Base-by-base conservation (phyloP, 768 basidiomycete genomes). In the Collybia sordida region DNA sequence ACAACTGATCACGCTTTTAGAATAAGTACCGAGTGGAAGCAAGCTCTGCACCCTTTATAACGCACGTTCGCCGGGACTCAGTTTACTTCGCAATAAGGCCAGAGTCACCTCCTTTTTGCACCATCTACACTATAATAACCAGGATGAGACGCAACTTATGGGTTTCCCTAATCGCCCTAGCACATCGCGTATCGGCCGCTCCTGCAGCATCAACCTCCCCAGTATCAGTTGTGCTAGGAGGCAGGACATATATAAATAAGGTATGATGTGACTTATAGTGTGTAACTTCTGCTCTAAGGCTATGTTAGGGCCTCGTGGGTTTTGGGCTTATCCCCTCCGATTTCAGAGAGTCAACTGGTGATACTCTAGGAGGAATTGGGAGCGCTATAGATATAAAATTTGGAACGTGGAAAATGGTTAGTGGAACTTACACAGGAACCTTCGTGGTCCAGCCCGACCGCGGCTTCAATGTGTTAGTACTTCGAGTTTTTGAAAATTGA, bases 241-340 rank as follows among this genome's bases (percentile, higher is more conserved):
- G 44, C 12, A 22, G 15, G 9, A 45, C 27, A 28, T 45, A 49
- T 31, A 27, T 41, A 14, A 45, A 45, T 28, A 45, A 34, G 44
- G 44, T 45, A 12, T 23, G 23, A 42, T 17, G 2, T 12, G 12
- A 6, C 4, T 15, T n/a, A 14, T 37, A 15, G 3, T 39, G 22
- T 36, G 15, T 38, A 75, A 81, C 23, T 12, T 17, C 18, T 9
- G 27, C 21, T 9, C 21, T 15, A n/a, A 23, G 21, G 6, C 8
- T 27, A 28, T 4, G 17, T 42, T 28, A 83, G 78, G 82, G 81
- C 17, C 59, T 83, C 0, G 81, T 83, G 14, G 83, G 69, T 1
- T 85, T 84, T 58, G 83, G 83, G 4, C 64, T 78, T n/a, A 83
- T 86, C 46, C 79, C 81, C 1, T 77, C 81, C 2, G 71, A 82